A percentile compares a stretch with the other conserved stretches of the same genome.
Evolutionary conservation across 2,329 filamentous ascomycete genomes (phyloP).

Genomic region (Neonectria sp.): DNA sequence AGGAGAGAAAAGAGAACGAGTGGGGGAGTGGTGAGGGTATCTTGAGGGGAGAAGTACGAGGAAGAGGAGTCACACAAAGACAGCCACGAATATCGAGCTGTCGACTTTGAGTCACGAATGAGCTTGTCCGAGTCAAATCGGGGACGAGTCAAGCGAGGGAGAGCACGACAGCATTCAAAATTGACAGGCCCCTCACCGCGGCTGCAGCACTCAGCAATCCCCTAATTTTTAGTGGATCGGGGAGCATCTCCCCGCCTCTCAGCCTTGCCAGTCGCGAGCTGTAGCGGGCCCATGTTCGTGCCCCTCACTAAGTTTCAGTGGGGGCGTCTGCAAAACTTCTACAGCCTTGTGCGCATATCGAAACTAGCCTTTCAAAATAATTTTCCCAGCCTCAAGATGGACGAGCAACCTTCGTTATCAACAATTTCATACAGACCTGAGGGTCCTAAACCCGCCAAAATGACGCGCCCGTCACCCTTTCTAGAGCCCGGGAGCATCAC

Average conservation of each 20-base stretch:
- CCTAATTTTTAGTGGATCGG: conserved; percentile 21
- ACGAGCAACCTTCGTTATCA: neutral
- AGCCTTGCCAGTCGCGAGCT: conserved; percentile 28
- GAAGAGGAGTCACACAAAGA: conserved; percentile 26
- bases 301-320: conserved; percentile 34
- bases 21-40: conserved; percentile 38
- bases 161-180: conserved; percentile 20
- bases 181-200: conserved; percentile 20
- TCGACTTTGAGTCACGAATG: conserved; percentile 29
- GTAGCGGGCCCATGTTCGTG: conserved; percentile 19
- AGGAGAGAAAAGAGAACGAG: conserved; percentile 38
- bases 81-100: conserved; percentile 30
- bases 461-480: conserved; percentile 78
- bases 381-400: conserved; percentile 28
- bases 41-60: conserved; percentile 1
- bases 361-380: conserved; percentile 29
- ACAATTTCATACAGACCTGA: neutral
- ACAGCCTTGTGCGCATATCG: conserved; percentile 28
- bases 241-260: conserved; percentile 23
- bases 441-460: conserved; percentile 41
- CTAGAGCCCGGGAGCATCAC: conserved; percentile 78
- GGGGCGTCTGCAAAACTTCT: conserved; percentile 22
- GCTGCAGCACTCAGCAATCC: conserved; percentile 18
- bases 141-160: conserved; percentile 7
- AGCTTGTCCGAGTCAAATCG: conserved; percentile 8